These are phyloP conservation scores for Haematococcus sp. DNA, from an alignment of 139 green algal species.

Conservation along the genomic window DNA sequence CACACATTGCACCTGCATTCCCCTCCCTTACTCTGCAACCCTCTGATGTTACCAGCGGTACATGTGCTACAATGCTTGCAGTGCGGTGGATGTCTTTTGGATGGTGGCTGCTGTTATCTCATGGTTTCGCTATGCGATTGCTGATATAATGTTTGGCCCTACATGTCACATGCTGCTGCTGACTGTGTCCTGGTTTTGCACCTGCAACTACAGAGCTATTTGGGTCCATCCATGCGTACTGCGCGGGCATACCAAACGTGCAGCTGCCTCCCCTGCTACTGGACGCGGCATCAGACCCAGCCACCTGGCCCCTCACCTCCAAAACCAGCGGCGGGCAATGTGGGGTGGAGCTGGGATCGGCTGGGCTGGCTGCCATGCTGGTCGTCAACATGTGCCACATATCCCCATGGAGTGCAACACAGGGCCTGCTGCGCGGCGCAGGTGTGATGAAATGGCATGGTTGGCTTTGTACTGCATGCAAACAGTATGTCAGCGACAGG, in stretches of 20 bases:
- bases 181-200: no score
- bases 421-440: background rate
- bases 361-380: background rate
- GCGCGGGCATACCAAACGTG: background rate
- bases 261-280: background rate
- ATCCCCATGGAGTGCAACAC: conserved; percentile 1
- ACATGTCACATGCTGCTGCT: no score
- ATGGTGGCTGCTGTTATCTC: no score
- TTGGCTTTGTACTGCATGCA: no score
- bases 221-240: background rate
- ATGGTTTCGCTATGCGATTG: no score
- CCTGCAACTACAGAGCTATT: conserved; percentile 1
- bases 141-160: no score
- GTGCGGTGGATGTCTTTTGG: no score
- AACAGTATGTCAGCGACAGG: no score
- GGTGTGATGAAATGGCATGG: background rate
- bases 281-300: background rate
- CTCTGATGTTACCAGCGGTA: background rate
- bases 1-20: conserved; percentile 1
- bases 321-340: background rate
- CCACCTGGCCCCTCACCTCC: background rate
- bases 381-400: conserved; percentile 2
- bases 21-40: background rate
- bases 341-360: no score
- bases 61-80: no score